Base-by-base conservation (phyloP, 257 asterid species). In the Salvia splendens region DNA sequence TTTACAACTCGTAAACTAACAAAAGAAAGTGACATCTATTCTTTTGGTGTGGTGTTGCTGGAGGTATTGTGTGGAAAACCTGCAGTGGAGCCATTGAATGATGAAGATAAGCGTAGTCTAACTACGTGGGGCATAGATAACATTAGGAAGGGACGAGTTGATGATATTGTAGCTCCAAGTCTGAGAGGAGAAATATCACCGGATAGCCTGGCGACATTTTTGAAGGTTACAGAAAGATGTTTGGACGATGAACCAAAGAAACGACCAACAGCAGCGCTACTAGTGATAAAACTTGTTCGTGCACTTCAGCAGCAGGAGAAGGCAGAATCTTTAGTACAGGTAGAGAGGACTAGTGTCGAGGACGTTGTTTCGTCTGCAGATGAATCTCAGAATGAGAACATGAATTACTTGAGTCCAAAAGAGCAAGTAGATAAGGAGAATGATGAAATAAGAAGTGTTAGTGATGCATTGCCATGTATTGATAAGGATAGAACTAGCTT, bases 31-130 rank as follows among this genome's bases (percentile, higher is more conserved):
- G 90, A 86, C 66, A 76, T 71, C 43, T 86, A 82, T 68, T 84
- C 94, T 49, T 86, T 84, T 66, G 93, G 93, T 67, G 87, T 84
- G 52, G 81, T 84, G 68, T 68, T 86, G 79, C 73, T 84, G 70
- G 82, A 84, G 64, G 83, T 86, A 24, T 77, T 86, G 65, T 80
- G 87, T 20, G 89, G 89, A 15, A 86, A 89, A 74, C 85, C 85
- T 35, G 88, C 90, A 49, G 79, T 84, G 70, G 82, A 84, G 64
- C 84, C 78, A 32, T 67, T 70, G 50, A 81, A 48, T 54, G 77
- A 59, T 63, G 88, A 82, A 73, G 83, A 84, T 59, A 72, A 77
- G 17, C 82, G 77, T 11, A 79, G 83, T 63, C 75, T 80, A 73
- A 81, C 57, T 78, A 70, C 76, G 48, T 84, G 90, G 94, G 89